Percentiles rank a stretch among this genome's conserved stretches.
phyloP scores from a whole-genome alignment of 108 stramenopile genomes.

The Poteriospumella lacustris region DNA sequence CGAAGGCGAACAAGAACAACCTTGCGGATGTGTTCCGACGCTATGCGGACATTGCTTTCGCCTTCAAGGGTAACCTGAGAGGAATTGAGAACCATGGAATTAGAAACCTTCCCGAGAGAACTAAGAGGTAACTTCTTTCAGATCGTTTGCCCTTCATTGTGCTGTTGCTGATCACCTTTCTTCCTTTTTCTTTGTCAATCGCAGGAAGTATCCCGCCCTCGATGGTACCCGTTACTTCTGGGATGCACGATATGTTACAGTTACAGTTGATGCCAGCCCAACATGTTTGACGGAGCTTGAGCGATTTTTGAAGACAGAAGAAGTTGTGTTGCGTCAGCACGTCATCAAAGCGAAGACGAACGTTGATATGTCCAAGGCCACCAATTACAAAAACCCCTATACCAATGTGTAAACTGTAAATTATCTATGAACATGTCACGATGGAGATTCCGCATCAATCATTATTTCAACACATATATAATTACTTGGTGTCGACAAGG shows the following conservation, averaged over 20 bases:
- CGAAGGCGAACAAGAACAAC: neutral
- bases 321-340: neutral
- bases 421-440: too few relatives aligned
- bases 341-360: neutral
- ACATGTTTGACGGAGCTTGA: neutral
- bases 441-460: too few relatives aligned
- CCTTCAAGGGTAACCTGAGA: neutral
- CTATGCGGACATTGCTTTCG: neutral
- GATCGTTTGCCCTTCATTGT: neutral
- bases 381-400: neutral
- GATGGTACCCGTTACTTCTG: constrained; percentile 8
- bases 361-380: neutral
- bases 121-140: constrained; percentile 1
- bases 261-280: neutral
- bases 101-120: neutral
- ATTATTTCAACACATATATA: too few relatives aligned
- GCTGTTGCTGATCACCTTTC: neutral
- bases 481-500: too few relatives aligned
- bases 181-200: neutral
- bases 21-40: neutral
- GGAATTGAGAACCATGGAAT: constrained; percentile 10
- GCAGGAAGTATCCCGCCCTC: neutral
- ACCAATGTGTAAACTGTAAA: too few relatives aligned
- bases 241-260: neutral
- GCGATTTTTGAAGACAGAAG: neutral